Evolutionary conservation across 441 rosid genomes (phyloP), one percentile per base, ranked within the genome.

Genomic region (Jatropha podagrica): DNA sequence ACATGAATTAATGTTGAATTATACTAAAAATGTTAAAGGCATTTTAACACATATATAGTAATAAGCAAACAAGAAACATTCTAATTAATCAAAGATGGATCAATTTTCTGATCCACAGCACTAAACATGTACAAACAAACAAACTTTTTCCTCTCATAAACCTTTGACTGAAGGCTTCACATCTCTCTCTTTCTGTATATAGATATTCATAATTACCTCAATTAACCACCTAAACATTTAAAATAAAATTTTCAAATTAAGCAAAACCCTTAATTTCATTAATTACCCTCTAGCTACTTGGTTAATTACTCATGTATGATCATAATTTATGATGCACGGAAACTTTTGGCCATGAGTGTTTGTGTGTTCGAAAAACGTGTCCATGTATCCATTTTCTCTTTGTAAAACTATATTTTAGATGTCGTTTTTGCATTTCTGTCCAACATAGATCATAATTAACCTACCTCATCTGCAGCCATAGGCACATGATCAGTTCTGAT

Each of bases 391-490:
- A 32, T 32, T 32, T 32, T 32, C 32, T 1, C 32, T 32, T 32
- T 32, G 32, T 32, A 32, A 32, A 32, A 32, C 2, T 32, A 32
- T 32, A 32, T 32, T 32, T 32, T 32, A 32, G 2, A 32, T 32
- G 32, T 32, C 0, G 32, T 32, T 32, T 32, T 32, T 2, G 32
- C 32, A 2, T 32, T 32, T 32, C 32, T 2, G 32, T 32, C 2
- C 32, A 32, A 32, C 2, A 2, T 32, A 32, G 32, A 44, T 44
- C 7, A 7, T 6, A 17, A 60, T 79, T 76, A 87, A 76, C 79
- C 86, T 44, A 80, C 81, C 80, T 84, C 89, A 64, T 86, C 88
- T 40, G 69, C 70, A 26, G 71, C 44, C 17, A 81, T 62, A 12
- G 82, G 48, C 61, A 72, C 48, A 44, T 44, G 74, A 64, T 82